Conservation (phyloP, 116 monocot species). For the Cymodocea nodosa region DNA sequence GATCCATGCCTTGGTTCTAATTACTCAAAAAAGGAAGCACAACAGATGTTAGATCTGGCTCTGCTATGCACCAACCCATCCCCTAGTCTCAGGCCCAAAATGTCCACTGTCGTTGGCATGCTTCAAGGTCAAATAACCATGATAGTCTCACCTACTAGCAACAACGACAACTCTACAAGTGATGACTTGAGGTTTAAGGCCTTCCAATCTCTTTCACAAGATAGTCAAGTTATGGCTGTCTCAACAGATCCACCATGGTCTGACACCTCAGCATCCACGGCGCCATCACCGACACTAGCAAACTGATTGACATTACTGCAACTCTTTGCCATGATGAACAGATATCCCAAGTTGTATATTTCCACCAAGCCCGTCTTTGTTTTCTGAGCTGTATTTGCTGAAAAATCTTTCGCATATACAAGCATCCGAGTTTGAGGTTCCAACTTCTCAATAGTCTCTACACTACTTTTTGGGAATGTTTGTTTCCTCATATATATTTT, state of each 20-base stretch:
- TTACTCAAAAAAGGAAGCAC: slow-evolving; percentile 28
- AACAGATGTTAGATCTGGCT: slow-evolving; percentile 22
- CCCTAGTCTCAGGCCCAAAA: slow-evolving; percentile 29
- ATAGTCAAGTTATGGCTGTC: not conserved
- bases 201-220: slow-evolving; percentile 4
- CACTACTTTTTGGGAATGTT: no score
- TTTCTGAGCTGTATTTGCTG: no score
- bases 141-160: not conserved
- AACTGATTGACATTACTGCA: no score
- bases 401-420: no score
- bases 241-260: slow-evolving; percentile 8
- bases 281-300: not conserved
- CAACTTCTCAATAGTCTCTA: no score
- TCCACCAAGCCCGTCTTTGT: no score
- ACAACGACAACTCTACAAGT: not conserved
- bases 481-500: no score
- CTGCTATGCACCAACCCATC: slow-evolving; percentile 23
- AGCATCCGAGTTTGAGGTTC: no score
- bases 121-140: slow-evolving; percentile 9
- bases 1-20: slow-evolving; percentile 20
- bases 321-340: no score
- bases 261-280: not conserved
- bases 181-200: slow-evolving; percentile 4
- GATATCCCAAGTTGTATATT: no score
- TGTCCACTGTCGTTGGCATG: slow-evolving; percentile 25